phyloP scores from a whole-genome alignment of 345 rosid species.

The Rhodamnia rubescens region DNA sequence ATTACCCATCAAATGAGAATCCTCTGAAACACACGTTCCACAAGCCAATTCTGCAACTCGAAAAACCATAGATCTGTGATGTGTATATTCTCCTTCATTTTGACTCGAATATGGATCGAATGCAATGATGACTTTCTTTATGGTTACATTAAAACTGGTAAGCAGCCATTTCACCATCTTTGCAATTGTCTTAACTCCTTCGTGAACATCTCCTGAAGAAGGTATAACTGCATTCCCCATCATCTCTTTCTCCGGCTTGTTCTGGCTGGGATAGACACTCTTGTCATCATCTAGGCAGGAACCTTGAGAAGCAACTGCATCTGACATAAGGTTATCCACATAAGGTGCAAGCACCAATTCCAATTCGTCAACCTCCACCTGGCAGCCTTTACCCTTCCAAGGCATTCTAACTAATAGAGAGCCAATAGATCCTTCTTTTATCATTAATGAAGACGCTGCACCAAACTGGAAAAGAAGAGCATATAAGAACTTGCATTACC shows the following conservation, averaged over 20 bases:
- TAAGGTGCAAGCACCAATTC: conserved; percentile 72
- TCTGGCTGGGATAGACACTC: conserved; percentile 11
- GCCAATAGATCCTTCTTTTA: conserved; percentile 91
- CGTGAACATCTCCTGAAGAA: conserved; percentile 59
- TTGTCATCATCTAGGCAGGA: conserved; percentile 16
- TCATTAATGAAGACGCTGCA: conserved; percentile 33
- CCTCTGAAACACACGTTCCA: conserved; percentile 67
- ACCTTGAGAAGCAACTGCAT: conserved; percentile 19
- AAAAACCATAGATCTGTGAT: conserved; percentile 42
- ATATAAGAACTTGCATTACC: background rate
- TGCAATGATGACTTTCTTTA: conserved; percentile 68
- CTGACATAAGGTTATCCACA: conserved; percentile 10
- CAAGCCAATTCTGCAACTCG: conserved; percentile 60
- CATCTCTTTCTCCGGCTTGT: conserved; percentile 27
- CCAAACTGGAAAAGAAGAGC: conserved; percentile 33
- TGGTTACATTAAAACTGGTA: conserved; percentile 64
- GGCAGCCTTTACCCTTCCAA: conserved; percentile 70
- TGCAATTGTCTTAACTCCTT: conserved; percentile 94
- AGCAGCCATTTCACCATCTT: conserved; percentile 91
- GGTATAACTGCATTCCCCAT: conserved; percentile 20
- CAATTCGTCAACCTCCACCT: conserved; percentile 82
- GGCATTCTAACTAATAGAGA: conserved; percentile 75
- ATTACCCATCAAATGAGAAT: conserved; percentile 15
- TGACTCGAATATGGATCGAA: conserved; percentile 47
- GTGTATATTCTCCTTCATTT: conserved; percentile 15